These are phyloP conservation scores for Polytrichum commune DNA, from an alignment of 225 moss, liverwort and hornwort species.

Conservation along the genomic window DNA sequence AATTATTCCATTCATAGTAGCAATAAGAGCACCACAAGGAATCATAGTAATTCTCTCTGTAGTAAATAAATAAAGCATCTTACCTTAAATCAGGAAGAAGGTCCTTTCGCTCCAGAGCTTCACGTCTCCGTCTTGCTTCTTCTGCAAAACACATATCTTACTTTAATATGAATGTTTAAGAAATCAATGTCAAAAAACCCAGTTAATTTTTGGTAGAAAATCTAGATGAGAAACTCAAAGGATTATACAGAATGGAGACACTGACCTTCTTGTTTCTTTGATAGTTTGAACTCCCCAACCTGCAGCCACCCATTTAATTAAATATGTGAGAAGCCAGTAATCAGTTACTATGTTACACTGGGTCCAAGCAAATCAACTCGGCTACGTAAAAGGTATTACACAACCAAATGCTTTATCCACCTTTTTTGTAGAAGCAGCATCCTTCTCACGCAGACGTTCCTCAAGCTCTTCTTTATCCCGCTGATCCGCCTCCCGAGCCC, in stretches of 20 bases:
- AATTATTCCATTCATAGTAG: not conserved
- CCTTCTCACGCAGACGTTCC: conserved; percentile 75
- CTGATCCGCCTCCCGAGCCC: conserved; percentile 78
- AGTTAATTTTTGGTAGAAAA: too few relatives aligned
- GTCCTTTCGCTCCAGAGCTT: conserved; percentile 50
- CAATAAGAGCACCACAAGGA: not conserved
- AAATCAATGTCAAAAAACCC: too few relatives aligned
- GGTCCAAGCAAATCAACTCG: not conserved
- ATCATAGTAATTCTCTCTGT: not conserved
- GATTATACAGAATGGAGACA: not conserved
- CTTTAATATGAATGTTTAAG: too few relatives aligned
- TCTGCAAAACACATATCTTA: conserved; percentile 22
- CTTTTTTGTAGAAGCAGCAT: conserved; percentile 71
- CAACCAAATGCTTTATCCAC: conserved; percentile 9
- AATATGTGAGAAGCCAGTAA: not conserved
- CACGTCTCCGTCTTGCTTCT: conserved; percentile 49
- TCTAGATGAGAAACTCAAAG: too few relatives aligned
- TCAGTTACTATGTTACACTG: not conserved
- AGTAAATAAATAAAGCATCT: conserved; percentile 7
- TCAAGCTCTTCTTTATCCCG: conserved; percentile 83
- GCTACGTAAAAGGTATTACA: not conserved
- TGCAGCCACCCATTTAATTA: conserved; percentile 15
- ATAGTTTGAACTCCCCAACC: conserved; percentile 59
- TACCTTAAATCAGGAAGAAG: conserved; percentile 56
- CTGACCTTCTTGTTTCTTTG: conserved; percentile 60